These are phyloP conservation scores for Trebouxia sp. DNA, from an alignment of 139 green algal genomes.

Conservation along the genomic window DNA sequence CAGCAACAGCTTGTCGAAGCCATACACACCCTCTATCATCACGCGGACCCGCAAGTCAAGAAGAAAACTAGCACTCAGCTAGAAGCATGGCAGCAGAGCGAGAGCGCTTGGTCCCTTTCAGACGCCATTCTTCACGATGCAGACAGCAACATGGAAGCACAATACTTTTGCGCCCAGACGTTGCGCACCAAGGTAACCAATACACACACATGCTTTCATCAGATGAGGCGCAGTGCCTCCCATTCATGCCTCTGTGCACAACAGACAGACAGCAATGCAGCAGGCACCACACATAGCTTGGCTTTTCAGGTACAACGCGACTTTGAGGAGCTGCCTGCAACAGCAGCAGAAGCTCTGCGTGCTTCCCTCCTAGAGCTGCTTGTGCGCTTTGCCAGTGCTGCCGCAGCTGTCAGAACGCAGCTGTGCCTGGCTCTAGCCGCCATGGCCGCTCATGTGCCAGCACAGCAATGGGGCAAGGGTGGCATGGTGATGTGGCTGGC, in stretches of 20 bases:
- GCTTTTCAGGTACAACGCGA: conserved; percentile 68
- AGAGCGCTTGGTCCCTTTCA: conserved; percentile 72
- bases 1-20: conserved; percentile 48
- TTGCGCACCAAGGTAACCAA: conserved; percentile 84
- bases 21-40: conserved; percentile 83
- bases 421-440: conserved; percentile 85
- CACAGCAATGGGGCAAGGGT: conserved; percentile 58
- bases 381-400: conserved; percentile 57
- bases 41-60: conserved; percentile 59
- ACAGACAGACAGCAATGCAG: background rate
- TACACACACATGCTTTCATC: background rate
- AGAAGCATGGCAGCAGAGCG: conserved; percentile 78
- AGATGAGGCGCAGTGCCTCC: background rate
- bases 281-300: background rate
- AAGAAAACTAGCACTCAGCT: conserved; percentile 78
- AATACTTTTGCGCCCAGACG: conserved; percentile 90
- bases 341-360: conserved; percentile 60
- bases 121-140: conserved; percentile 77
- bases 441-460: conserved; percentile 74
- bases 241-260: background rate
- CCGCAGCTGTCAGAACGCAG: conserved; percentile 78
- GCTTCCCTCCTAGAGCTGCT: conserved; percentile 80
- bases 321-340: conserved; percentile 86
- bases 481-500: conserved; percentile 49
- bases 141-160: conserved; percentile 64